Percentiles rank a stretch among this genome's conserved stretches.
Conservation (phyloP, 1,284 basidiomycete genomes). For the Melampsora larici-populina region DNA sequence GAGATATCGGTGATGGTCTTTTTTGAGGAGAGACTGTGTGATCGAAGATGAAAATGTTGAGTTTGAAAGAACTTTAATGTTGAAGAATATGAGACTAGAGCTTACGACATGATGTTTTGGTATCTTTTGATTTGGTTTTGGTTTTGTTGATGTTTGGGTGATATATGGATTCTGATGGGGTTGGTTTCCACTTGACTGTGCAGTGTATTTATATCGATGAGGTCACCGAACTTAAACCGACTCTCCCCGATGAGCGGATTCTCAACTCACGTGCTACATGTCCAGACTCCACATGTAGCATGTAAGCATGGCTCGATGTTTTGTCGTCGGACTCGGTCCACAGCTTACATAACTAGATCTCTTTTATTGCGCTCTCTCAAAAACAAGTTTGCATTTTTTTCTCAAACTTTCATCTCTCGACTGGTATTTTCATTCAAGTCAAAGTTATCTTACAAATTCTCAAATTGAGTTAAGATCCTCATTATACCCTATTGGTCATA, state of each 20-base stretch:
- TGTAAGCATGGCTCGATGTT: not conserved
- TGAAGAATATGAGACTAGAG: not conserved
- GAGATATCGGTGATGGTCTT: conserved; percentile 61
- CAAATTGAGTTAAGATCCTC: not conserved
- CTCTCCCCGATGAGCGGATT: not conserved
- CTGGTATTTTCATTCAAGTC: not conserved
- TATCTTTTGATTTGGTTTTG: not conserved
- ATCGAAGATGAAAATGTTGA: not conserved
- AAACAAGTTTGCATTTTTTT: not conserved
- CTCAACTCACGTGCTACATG: not conserved
- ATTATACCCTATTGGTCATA: not conserved
- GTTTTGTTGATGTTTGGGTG: not conserved
- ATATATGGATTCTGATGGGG: not conserved
- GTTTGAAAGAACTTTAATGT: too few species aligned
- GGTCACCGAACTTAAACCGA: not conserved
- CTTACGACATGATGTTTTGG: not conserved
- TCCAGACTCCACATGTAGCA: not conserved
- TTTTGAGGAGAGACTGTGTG: conserved; percentile 41
- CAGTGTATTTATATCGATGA: not conserved
- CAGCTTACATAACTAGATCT: not conserved
- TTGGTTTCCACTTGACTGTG: not conserved
- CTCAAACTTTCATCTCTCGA: not conserved
- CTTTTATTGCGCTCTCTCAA: too few species aligned
- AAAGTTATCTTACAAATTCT: not conserved
- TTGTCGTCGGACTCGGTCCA: not conserved